Conservation (phyloP, 495 filamentous ascomycete genomes). For the Mytilinidion resinicola region DNA sequence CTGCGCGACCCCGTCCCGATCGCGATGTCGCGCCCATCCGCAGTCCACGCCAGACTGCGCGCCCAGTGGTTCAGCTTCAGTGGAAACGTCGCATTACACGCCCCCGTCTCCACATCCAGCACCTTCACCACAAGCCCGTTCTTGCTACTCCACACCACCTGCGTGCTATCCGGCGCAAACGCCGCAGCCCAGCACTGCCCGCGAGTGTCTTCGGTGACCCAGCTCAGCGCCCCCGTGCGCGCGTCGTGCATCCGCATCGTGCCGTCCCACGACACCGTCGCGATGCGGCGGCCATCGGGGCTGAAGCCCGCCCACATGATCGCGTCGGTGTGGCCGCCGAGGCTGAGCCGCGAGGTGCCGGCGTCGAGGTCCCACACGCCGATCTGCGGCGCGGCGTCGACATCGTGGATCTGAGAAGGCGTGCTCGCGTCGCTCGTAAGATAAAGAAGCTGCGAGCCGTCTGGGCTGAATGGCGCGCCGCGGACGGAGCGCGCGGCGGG, state of each 20-base stretch:
- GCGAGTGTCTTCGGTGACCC: constrained; percentile 5
- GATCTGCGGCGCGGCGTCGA: constrained; percentile 1
- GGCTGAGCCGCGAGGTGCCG: background rate
- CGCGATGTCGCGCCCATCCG: constrained; percentile 7
- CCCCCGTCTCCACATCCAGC: constrained; percentile 10
- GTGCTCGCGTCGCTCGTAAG: background rate
- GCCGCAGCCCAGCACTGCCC: constrained; percentile 27
- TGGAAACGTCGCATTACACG: background rate
- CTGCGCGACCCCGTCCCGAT: background rate
- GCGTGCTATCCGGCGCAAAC: constrained; percentile 26
- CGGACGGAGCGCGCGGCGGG: background rate
- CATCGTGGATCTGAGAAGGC: background rate
- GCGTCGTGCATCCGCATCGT: constrained; percentile 33
- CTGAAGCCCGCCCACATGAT: constrained; percentile 34
- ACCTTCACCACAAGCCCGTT: constrained; percentile 16
- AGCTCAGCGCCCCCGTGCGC: constrained; percentile 16
- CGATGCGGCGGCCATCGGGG: constrained; percentile 31
- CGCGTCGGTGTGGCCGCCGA: constrained; percentile 34
- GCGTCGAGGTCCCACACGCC: constrained; percentile 16
- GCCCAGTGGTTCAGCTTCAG: constrained; percentile 4
- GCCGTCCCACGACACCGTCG: constrained; percentile 33
- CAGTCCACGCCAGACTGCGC: constrained; percentile 7
- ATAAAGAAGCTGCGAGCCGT: constrained; percentile 6
- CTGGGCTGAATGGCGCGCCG: constrained; percentile 5
- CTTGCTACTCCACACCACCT: constrained; percentile 16